Percentiles rank a stretch among this genome's conserved stretches.
phyloP scores from a whole-genome alignment of 768 basidiomycete species.

The Naganishia kalamii region DNA sequence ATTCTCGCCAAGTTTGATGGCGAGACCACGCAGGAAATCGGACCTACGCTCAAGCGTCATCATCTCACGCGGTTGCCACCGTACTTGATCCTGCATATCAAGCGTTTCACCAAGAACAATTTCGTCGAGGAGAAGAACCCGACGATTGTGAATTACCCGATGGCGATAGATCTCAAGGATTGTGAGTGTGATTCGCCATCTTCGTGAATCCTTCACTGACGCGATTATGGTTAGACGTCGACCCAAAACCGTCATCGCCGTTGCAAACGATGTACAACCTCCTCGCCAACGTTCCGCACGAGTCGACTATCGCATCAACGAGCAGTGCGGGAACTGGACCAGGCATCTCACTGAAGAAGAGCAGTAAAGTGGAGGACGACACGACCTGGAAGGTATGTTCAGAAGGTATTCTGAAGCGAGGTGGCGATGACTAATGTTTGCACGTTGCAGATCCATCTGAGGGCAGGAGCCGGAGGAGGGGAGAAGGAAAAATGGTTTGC shows the following conservation, averaged over 20 bases:
- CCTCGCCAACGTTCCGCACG: constrained; percentile 89
- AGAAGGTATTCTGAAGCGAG: neutral
- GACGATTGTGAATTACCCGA: constrained; percentile 94
- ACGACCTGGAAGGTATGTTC: constrained; percentile 75
- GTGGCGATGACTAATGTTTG: constrained; percentile 9
- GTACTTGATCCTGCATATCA: constrained; percentile 90
- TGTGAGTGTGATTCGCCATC: constrained; percentile 57
- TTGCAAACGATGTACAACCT: constrained; percentile 80
- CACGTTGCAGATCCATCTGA: constrained; percentile 28
- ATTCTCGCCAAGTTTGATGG: constrained; percentile 94
- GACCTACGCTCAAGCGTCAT: constrained; percentile 74
- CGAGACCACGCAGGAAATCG: constrained; percentile 76
- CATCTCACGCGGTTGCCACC: constrained; percentile 83
- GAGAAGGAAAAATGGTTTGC: constrained; percentile 91
- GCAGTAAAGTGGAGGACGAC: constrained; percentile 65
- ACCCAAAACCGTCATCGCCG: constrained; percentile 54
- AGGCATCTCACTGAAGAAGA: constrained; percentile 33
- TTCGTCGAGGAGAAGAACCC: constrained; percentile 99
- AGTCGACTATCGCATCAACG: constrained; percentile 92
- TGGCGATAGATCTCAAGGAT: constrained; percentile 85
- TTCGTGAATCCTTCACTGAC: constrained; percentile 8
- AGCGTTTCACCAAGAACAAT: constrained; percentile 89
- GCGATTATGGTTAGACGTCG: constrained; percentile 58
- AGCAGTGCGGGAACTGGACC: constrained; percentile 46
- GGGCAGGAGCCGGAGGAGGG: constrained; percentile 58